These are phyloP conservation scores for Sonneratia alba DNA, from an alignment of 345 rosid genomes.

Conservation along the genomic window DNA sequence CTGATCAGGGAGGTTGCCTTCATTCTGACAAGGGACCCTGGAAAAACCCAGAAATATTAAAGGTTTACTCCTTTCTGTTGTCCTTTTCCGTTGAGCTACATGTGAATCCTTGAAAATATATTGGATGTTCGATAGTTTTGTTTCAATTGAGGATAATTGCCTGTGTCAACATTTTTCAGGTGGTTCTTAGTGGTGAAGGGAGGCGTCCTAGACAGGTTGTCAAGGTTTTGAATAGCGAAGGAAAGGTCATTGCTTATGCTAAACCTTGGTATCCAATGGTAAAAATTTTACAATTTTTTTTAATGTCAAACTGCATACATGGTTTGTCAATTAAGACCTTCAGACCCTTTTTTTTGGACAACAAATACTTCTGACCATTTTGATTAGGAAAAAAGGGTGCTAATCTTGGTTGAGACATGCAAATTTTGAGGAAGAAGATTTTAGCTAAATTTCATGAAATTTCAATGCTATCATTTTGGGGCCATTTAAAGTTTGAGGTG, in stretches of 20 bases:
- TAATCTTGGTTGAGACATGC: background rate
- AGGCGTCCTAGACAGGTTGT: constrained; percentile 79
- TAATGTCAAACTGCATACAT: background rate
- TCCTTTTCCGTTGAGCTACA: background rate
- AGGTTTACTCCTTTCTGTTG: constrained; percentile 28
- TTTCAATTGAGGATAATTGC: background rate
- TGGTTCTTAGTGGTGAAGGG: constrained; percentile 76
- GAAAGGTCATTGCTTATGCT: constrained; percentile 87
- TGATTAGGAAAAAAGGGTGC: background rate
- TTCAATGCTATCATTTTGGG: background rate
- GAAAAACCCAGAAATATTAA: constrained; percentile 74
- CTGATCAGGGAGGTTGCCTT: constrained; percentile 90
- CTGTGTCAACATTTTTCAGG: constrained; percentile 35
- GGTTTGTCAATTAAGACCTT: background rate
- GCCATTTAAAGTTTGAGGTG: background rate
- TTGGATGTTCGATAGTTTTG: constrained; percentile 5
- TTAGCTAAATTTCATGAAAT: background rate
- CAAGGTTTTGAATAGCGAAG: constrained; percentile 79
- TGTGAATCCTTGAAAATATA: constrained; percentile 1
- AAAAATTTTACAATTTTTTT: constrained; percentile 2
- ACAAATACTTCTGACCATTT: background rate
- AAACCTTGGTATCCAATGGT: constrained; percentile 83
- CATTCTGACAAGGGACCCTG: constrained; percentile 97
- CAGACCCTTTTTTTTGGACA: background rate
- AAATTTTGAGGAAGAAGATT: background rate